Conservation (phyloP, 495 filamentous ascomycete genomes). For the Penicillium daleae region DNA sequence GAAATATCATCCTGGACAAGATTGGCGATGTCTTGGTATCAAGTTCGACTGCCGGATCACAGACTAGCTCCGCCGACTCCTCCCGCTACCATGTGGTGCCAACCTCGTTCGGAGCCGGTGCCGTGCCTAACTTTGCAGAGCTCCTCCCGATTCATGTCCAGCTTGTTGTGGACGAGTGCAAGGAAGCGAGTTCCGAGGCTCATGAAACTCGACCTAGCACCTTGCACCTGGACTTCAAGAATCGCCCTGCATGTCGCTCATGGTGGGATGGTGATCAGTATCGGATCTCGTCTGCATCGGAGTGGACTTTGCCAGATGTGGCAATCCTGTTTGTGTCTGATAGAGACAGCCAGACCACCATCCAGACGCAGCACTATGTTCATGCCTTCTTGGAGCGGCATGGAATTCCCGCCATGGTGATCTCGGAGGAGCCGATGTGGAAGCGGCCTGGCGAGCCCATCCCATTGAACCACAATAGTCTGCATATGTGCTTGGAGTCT, state of each 20-base stretch:
- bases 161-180: slow-evolving; percentile 75
- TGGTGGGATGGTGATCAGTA: slow-evolving; percentile 53
- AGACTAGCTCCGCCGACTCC: slow-evolving; percentile 53
- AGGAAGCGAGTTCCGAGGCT: slow-evolving; percentile 52
- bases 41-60: slow-evolving; percentile 45
- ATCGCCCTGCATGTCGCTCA: slow-evolving; percentile 50
- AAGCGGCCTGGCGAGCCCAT: slow-evolving; percentile 45
- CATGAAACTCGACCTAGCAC: slow-evolving; percentile 46
- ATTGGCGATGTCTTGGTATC: slow-evolving; percentile 66
- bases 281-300: slow-evolving; percentile 44
- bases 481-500: slow-evolving; percentile 74
- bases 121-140: slow-evolving; percentile 63
- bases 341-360: slow-evolving; percentile 49
- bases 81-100: slow-evolving; percentile 76
- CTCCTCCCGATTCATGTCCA: slow-evolving; percentile 77
- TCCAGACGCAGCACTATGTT: slow-evolving; percentile 57
- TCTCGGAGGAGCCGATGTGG: slow-evolving; percentile 64
- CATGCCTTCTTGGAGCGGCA: slow-evolving; percentile 69
- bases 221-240: slow-evolving; percentile 63
- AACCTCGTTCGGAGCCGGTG: slow-evolving; percentile 64
- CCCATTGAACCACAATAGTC: slow-evolving; percentile 54
- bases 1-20: slow-evolving; percentile 75
- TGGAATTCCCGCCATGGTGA: slow-evolving; percentile 65
- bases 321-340: slow-evolving; percentile 69
- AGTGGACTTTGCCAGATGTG: slow-evolving; percentile 72